Conservation (phyloP, 352 stramenopile species). For the Globisporangium rhizosaccharum region DNA sequence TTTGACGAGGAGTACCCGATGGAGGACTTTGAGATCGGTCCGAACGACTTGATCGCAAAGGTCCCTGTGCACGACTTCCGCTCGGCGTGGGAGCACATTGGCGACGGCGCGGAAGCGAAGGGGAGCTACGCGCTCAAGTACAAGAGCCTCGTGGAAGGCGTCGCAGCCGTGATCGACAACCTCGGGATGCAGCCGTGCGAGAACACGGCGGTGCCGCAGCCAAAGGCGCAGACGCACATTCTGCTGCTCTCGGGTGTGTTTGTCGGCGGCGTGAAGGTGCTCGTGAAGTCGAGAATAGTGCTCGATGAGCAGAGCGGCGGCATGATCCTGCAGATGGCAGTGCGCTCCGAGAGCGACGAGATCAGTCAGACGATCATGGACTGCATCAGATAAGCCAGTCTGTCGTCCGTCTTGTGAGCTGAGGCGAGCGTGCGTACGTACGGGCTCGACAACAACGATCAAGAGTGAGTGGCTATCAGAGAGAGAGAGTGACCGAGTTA, state of each 20-base stretch:
- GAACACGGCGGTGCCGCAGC: conserved; percentile 86
- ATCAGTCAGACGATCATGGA: conserved; percentile 96
- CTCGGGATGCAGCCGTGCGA: conserved; percentile 97
- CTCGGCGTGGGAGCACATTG: conserved; percentile 94
- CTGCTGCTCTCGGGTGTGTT: conserved; percentile 96
- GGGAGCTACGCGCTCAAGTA: conserved; percentile 96
- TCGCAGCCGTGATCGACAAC: conserved; percentile 95
- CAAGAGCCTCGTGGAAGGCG: conserved; percentile 94
- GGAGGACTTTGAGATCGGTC: conserved; percentile 94
- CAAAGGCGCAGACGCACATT: conserved; percentile 94
- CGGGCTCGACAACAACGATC: not conserved
- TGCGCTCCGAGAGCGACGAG: conserved; percentile 91
- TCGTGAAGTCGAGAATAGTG: conserved; percentile 95
- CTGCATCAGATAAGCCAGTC: conserved; percentile 88
- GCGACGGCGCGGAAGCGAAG: conserved; percentile 92
- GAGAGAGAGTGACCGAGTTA: not conserved
- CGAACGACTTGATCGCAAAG: conserved; percentile 97
- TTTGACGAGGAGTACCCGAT: conserved; percentile 99
- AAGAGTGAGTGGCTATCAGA: not conserved
- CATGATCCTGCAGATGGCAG: conserved; percentile 95
- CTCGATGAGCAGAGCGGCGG: conserved; percentile 86
- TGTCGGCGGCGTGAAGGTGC: conserved; percentile 91
- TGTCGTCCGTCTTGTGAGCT: too few species aligned
- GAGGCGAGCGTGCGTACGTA: not conserved
- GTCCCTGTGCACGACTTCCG: conserved; percentile 95